These are phyloP conservation scores for Claviceps capensis DNA, from an alignment of 2,329 filamentous ascomycete genomes.

Conservation along the genomic window DNA sequence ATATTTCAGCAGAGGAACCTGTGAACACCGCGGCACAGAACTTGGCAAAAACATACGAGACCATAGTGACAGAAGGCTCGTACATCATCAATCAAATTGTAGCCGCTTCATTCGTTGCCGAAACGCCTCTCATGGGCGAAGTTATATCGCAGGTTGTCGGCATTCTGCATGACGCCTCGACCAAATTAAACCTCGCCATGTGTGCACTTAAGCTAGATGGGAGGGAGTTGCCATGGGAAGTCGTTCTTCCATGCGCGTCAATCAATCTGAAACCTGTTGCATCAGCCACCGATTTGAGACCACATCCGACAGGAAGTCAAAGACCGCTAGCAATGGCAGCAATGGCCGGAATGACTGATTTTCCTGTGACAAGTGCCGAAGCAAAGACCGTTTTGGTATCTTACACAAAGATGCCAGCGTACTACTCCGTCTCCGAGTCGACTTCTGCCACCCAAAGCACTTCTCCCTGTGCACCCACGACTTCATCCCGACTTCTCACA, in stretches of 20 bases:
- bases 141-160: slow-evolving; percentile 11
- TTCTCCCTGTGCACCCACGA: not conserved
- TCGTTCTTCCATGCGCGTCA: slow-evolving; percentile 10
- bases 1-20: not conserved
- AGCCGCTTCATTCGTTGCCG: slow-evolving; percentile 1
- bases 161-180: slow-evolving; percentile 10
- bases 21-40: not conserved
- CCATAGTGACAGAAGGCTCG: slow-evolving; percentile 9
- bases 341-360: not conserved
- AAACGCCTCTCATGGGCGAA: slow-evolving; percentile 6
- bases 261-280: not conserved
- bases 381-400: not conserved
- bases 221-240: slow-evolving; percentile 5
- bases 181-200: slow-evolving; percentile 7
- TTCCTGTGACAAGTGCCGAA: not conserved
- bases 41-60: slow-evolving; percentile 5
- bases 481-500: not conserved
- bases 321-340: not conserved
- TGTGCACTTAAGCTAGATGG: slow-evolving; percentile 9
- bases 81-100: slow-evolving; percentile 11
- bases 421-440: not conserved
- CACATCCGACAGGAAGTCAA: not conserved
- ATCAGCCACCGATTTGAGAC: slow-evolving; percentile 1
- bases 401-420: not conserved
- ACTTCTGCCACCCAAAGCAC: not conserved